Evolutionary conservation across 164 flowering plant species (phyloP).

Genomic region (Dillenia suffruticosa): DNA sequence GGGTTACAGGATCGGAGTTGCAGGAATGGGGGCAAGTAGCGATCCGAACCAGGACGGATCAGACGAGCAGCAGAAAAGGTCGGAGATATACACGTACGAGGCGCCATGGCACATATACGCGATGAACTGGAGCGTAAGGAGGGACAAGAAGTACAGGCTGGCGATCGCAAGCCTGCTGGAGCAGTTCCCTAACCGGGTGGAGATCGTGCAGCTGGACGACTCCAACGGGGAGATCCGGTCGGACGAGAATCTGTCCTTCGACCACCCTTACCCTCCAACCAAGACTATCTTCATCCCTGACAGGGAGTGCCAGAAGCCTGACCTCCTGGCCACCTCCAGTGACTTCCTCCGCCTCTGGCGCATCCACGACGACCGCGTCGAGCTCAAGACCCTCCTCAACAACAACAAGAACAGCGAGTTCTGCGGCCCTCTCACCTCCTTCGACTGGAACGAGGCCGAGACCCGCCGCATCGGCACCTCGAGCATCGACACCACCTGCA

Average conservation of each 20-base stretch:
- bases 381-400: constrained; percentile 48
- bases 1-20: no score
- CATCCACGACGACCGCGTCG: constrained; percentile 44
- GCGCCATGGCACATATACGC: constrained; percentile 99
- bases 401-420: constrained; percentile 65
- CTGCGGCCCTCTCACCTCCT: constrained; percentile 77
- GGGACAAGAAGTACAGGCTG: constrained; percentile 85
- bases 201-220: constrained; percentile 81
- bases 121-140: constrained; percentile 96
- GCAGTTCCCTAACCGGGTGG: constrained; percentile 66
- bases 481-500: constrained; percentile 89
- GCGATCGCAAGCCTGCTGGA: constrained; percentile 84
- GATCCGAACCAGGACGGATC: constrained; percentile 49
- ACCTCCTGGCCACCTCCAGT: constrained; percentile 81
- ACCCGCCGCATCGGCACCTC: constrained; percentile 78
- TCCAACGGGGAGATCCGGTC: constrained; percentile 70
- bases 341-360: constrained; percentile 71
- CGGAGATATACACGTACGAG: constrained; percentile 95
- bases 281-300: constrained; percentile 84
- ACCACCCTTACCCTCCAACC: constrained; percentile 90
- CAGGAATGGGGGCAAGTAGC: constrained; percentile 34
- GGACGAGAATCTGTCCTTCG: constrained; percentile 70
- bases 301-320: constrained; percentile 68
- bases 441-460: constrained; percentile 93
- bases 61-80: constrained; percentile 84